Base-by-base conservation (phyloP, 2,329 filamentous ascomycete species). In the Ambrosiella xylebori region DNA sequence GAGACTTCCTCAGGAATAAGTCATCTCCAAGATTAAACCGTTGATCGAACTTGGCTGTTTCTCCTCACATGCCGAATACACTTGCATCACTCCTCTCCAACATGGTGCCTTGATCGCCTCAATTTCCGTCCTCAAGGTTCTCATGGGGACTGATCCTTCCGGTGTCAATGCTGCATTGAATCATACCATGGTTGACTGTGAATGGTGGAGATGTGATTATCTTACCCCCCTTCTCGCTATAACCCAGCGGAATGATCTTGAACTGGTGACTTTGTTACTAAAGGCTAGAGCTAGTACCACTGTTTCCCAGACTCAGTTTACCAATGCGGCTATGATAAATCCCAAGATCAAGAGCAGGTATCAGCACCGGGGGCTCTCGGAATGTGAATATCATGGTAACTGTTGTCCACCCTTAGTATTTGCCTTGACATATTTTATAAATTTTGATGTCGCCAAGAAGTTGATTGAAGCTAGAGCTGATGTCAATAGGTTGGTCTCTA, bases 21-120 rank as follows among this genome's bases (percentile, higher is more conserved):
- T 84, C 0, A 77, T 77, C 61, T 73, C 74, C 12, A 90, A 90
- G 77, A 74, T 78, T 0, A 71, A 75, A 52, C 74, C 79, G 0
- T 74, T 94, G 7, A 69, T 94, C 37, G 74, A 77, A 51, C 75
- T 89, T 1, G 87, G 87, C 1, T 86, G 86, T 1, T 85, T 84
- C 0, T 81, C 76, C 39, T 79, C 84, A 0, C 87, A 93, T 67
- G 86, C 82, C 0, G 86, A 91, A 63, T 66, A 78, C 40, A 71
- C 76, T 7, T 76, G 81, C 3, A 71, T 75, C 37, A 89, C 86
- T 1, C 80, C 78, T 0, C 74, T 94, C 61, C 79, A 88, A 47
- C 11, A 5, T 7, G 44, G 7, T 15, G 17, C 17, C 13, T 15
- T 47, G 44, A 47, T 15, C 2, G 2, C 56, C 13, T 74, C 77